phyloP scores from a whole-genome alignment of 257 asterid species.

The Petunia axillaris region DNA sequence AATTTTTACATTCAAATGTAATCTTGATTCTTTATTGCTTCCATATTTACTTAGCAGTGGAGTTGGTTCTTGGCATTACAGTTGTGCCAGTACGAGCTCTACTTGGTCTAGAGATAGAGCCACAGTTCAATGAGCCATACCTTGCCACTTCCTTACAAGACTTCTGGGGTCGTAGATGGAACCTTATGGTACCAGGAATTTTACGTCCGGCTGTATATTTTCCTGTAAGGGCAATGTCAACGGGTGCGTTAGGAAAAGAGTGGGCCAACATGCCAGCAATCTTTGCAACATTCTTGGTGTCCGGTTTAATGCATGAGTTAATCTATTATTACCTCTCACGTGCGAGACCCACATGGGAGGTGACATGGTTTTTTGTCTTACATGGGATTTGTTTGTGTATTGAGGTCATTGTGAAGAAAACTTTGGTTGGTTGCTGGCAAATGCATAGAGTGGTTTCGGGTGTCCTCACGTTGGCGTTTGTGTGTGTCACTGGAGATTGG shows the following conservation, averaged over 20 bases:
- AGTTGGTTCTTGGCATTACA: background rate
- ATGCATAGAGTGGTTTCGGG: constrained; percentile 46
- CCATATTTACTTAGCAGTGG: background rate
- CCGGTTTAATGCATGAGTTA: constrained; percentile 74
- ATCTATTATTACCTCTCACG: constrained; percentile 46
- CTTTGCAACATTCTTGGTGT: constrained; percentile 52
- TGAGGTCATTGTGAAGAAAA: constrained; percentile 45
- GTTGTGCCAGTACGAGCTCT: constrained; percentile 18
- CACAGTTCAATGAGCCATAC: constrained; percentile 67
- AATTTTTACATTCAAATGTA: background rate
- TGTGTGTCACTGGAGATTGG: constrained; percentile 60
- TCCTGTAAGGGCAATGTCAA: constrained; percentile 45
- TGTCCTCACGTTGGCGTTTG: constrained; percentile 53
- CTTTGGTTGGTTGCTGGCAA: constrained; percentile 31
- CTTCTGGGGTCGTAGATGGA: constrained; percentile 84
- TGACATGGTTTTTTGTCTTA: constrained; percentile 58
- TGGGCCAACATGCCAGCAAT: constrained; percentile 43
- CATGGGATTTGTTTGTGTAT: constrained; percentile 56
- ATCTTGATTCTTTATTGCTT: constrained; percentile 7
- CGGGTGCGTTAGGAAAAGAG: constrained; percentile 32
- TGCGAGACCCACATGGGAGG: constrained; percentile 66
- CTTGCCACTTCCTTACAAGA: constrained; percentile 62
- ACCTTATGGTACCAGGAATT: constrained; percentile 46
- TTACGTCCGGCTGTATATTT: constrained; percentile 53
- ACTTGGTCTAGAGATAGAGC: constrained; percentile 53